Conservation (phyloP, 352 stramenopile genomes). For the Phytopythium aichiense region DNA sequence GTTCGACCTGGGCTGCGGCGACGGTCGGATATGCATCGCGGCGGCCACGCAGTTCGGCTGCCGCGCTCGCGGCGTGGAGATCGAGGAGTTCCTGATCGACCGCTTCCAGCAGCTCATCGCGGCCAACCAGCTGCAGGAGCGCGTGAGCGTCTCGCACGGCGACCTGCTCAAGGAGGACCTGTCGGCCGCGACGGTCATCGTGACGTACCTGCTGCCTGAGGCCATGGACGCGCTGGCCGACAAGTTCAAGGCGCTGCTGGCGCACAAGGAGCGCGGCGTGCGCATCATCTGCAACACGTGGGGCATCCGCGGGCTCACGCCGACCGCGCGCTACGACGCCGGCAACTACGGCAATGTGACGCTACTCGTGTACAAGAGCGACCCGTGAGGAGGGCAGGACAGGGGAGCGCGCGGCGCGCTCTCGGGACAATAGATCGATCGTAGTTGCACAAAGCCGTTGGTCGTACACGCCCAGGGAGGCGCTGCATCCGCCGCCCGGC, state of each 20-base stretch:
- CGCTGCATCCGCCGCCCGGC: background rate
- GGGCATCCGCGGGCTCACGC: slow-evolving; percentile 34
- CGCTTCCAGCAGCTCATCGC: slow-evolving; percentile 36
- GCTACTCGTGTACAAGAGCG: slow-evolving; percentile 47
- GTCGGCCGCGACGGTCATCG: slow-evolving; percentile 47
- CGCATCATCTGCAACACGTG: slow-evolving; percentile 67
- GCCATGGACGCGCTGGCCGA: slow-evolving; percentile 34
- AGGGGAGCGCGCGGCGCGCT: background rate
- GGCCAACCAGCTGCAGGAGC: slow-evolving; percentile 29
- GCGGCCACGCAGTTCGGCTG: slow-evolving; percentile 36
- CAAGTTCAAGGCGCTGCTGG: slow-evolving; percentile 35
- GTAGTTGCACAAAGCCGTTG: background rate
- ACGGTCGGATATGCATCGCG: slow-evolving; percentile 56
- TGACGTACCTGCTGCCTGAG: slow-evolving; percentile 55
- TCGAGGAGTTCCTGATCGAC: slow-evolving; percentile 47
- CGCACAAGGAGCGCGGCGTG: slow-evolving; percentile 24
- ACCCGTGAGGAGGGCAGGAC: background rate
- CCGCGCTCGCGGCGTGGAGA: slow-evolving; percentile 48
- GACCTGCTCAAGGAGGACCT: slow-evolving; percentile 49
- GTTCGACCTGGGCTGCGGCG: slow-evolving; percentile 54
- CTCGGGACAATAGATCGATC: slow-evolving; percentile 3
- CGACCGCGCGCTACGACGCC: slow-evolving; percentile 26
- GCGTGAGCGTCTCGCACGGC: slow-evolving; percentile 42
- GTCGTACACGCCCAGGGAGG: background rate
- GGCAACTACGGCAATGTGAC: slow-evolving; percentile 43